Percentiles rank a stretch among this genome's conserved stretches.
Evolutionary conservation across 78 protist genomes (phyloP).

Genomic region (Cavenderia fasciculata): DNA sequence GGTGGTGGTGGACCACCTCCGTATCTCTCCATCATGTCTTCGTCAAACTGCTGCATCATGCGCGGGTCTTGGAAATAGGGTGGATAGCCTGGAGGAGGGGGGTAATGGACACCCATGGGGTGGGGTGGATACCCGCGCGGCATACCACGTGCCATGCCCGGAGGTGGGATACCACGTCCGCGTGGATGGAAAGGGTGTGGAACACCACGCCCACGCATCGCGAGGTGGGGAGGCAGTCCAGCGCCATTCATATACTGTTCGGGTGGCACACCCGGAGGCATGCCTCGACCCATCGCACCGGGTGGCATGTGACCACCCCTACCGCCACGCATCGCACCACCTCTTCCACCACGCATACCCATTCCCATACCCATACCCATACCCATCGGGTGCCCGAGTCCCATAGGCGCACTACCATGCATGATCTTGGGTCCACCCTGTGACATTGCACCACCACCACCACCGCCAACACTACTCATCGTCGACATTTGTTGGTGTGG

Average conservation of each 20-base stretch:
- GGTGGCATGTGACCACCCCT: constrained; percentile 10
- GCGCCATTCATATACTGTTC: too few species aligned
- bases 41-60: not conserved
- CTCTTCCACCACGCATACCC: constrained; percentile 45
- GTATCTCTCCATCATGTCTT: constrained; percentile 1
- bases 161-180: too few species aligned
- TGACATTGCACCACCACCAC: not conserved
- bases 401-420: not conserved
- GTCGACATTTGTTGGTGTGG: too few species aligned
- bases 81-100: too few species aligned
- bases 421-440: not conserved
- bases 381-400: not conserved
- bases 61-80: constrained; percentile 11
- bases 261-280: too few species aligned
- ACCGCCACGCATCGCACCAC: constrained; percentile 44
- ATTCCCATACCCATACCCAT: not conserved
- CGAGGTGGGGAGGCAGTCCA: too few species aligned
- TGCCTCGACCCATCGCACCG: not conserved
- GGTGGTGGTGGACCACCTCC: not conserved
- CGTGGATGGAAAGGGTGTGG: constrained; percentile 7
- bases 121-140: constrained; percentile 15
- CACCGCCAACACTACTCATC: not conserved
- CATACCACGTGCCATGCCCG: too few species aligned
- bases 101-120: not conserved
- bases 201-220: too few species aligned